phyloP scores from a whole-genome alignment of 202 grass and related monocot genomes.

The Carex sylvatica region DNA sequence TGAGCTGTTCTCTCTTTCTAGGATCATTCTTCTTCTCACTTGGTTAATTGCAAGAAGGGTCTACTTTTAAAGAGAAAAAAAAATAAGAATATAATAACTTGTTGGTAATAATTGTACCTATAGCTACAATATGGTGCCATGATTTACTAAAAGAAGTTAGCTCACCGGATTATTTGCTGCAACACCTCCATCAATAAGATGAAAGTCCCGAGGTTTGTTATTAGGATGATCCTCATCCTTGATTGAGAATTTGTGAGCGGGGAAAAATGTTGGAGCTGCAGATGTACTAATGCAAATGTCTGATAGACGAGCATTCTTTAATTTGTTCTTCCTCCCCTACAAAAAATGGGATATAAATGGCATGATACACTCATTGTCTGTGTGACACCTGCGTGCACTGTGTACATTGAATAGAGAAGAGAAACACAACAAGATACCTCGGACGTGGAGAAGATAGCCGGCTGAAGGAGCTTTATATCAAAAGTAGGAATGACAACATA shows the following conservation, averaged over 20 bases:
- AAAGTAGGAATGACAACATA: slow-evolving; percentile 52
- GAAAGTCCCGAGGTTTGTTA: slow-evolving; percentile 7
- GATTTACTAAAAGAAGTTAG: too few species aligned
- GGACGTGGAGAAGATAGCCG: slow-evolving; percentile 56
- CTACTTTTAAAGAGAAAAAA: slow-evolving; percentile 7
- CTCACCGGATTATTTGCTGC: slow-evolving; percentile 67
- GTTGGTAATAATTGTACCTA: too few species aligned
- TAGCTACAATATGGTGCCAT: too few species aligned
- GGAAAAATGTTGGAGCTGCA: slow-evolving; percentile 62
- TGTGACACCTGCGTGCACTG: background rate
- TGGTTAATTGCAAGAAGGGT: slow-evolving; percentile 44
- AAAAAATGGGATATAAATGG: background rate
- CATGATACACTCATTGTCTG: background rate
- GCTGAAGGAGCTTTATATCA: slow-evolving; percentile 46
- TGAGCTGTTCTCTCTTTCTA: slow-evolving; percentile 13
- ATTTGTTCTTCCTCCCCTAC: background rate
- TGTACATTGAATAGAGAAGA: background rate
- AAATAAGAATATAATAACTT: background rate
- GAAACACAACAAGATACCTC: slow-evolving; percentile 23
- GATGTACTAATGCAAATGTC: slow-evolving; percentile 63
- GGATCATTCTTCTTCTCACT: slow-evolving; percentile 36
- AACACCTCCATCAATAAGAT: slow-evolving; percentile 64
- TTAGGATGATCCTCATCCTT: slow-evolving; percentile 15
- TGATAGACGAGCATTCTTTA: slow-evolving; percentile 54
- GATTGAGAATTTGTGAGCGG: slow-evolving; percentile 47